phyloP scores from a whole-genome alignment of 129 eudicot species.

The Erigeron canadensis region DNA sequence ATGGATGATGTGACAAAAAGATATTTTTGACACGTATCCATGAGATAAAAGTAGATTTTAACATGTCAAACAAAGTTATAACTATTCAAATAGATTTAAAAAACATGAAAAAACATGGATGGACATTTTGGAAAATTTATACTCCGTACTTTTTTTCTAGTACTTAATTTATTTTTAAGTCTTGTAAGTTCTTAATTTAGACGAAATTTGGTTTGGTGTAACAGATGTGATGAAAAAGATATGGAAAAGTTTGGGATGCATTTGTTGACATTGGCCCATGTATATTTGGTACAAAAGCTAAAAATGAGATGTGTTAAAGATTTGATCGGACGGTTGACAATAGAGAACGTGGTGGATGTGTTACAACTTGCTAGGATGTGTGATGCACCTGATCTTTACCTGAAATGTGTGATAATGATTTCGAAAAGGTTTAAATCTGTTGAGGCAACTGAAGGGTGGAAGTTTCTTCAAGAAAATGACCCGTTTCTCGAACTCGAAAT shows the following conservation, averaged over 20 bases:
- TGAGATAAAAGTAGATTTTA: no score
- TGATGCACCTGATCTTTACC: conserved; percentile 86
- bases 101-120: no score
- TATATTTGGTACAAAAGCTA: conserved; percentile 64
- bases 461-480: conserved; percentile 78
- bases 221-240: conserved; percentile 69
- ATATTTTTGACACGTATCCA: no score
- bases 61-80: no score
- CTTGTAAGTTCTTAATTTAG: no score
- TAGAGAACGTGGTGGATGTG: conserved; percentile 73
- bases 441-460: conserved; percentile 86
- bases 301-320: conserved; percentile 73
- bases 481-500: conserved; percentile 86
- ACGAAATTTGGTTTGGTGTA: background rate
- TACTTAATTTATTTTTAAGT: no score
- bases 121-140: no score
- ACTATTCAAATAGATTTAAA: background rate
- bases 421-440: conserved; percentile 58
- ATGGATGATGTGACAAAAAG: no score
- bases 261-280: conserved; percentile 82
- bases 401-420: conserved; percentile 70
- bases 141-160: no score
- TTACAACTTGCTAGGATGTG: conserved; percentile 87
- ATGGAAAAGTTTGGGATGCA: conserved; percentile 85
- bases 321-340: conserved; percentile 47